Evolutionary conservation across 345 rosid species (phyloP), one percentile per base, ranked within the genome.

Genomic region (Gossypium ekmanianum): DNA sequence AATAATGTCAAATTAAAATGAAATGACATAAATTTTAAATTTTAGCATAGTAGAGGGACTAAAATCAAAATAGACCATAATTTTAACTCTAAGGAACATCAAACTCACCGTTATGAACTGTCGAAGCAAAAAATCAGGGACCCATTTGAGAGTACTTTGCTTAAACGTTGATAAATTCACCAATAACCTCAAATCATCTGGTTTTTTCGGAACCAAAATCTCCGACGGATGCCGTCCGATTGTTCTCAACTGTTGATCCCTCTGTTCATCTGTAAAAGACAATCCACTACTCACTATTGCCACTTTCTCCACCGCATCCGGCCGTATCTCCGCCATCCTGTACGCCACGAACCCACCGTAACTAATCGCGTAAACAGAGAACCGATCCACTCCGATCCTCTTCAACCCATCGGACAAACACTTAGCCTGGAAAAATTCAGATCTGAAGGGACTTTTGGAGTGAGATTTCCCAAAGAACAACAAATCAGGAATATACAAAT

Each of bases 341-440:
- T 86, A 89, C 51, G 89, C 97, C 75, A 91, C 97, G 72, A 78
- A 89, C 29, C 97, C 98, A 0, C 98, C 98, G 61, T 93, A 91
- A 27, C 98, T 93, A 17, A 93, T 83, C 14, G 92, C 83, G 61
- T 85, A 90, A 26, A 86, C 82, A 0, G 85, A 78, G 64, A 77
- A 85, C 66, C 77, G 69, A 27, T 74, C 86, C 45, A 89, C 84
- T 0, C 94, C 97, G 41, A 93, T 45, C 48, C 78, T 82, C 73
- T 57, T 84, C 87, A 91, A 58, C 68, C 89, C 93, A 54, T 87
- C 81, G 2, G 55, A 76, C 39, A 90, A 17, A 68, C 95, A 85
- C 61, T 76, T 74, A 11, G 94, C 97, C 68, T 93, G 97, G 75
- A 88, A 87, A 17, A 13, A 77, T 2, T 85, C 86, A 18, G 84